These are phyloP conservation scores for Silene conica DNA, from an alignment of 148 eudicot species.

Conservation along the genomic window DNA sequence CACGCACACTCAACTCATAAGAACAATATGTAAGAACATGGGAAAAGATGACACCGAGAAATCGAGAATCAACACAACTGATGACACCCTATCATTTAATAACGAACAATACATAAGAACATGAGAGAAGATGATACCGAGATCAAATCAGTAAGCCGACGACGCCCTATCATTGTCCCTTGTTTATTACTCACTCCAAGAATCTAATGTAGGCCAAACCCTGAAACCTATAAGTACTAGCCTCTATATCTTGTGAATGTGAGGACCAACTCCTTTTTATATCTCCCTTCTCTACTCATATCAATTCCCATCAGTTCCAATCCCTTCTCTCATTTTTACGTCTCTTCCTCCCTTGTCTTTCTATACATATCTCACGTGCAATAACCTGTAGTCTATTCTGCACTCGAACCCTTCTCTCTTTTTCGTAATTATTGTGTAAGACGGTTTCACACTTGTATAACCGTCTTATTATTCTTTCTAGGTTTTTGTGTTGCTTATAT, in stretches of 20 bases:
- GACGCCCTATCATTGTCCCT: too few relatives aligned
- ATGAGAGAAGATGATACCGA: too few relatives aligned
- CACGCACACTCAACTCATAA: too few relatives aligned
- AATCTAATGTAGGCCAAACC: neutral
- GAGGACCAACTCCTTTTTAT: constrained; percentile 6
- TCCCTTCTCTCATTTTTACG: neutral
- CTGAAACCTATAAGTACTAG: neutral
- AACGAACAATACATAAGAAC: too few relatives aligned
- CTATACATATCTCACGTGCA: constrained; percentile 28
- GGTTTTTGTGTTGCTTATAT: neutral
- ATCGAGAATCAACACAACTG: too few relatives aligned
- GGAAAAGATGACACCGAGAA: too few relatives aligned
- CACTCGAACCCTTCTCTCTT: constrained; percentile 8
- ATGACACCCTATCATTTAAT: too few relatives aligned
- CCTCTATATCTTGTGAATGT: constrained; percentile 13
- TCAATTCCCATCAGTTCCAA: neutral
- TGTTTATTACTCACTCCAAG: neutral
- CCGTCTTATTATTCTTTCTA: neutral
- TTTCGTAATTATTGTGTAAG: neutral
- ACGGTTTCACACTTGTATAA: too few relatives aligned
- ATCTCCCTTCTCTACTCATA: neutral
- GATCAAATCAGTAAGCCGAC: too few relatives aligned
- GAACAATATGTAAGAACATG: too few relatives aligned
- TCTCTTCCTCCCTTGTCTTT: neutral
- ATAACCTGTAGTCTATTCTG: neutral